Evolutionary conservation across 2,329 filamentous ascomycete genomes (phyloP), one percentile per base, ranked within the genome.

Genomic region (Colletotrichum chrysophilum): DNA sequence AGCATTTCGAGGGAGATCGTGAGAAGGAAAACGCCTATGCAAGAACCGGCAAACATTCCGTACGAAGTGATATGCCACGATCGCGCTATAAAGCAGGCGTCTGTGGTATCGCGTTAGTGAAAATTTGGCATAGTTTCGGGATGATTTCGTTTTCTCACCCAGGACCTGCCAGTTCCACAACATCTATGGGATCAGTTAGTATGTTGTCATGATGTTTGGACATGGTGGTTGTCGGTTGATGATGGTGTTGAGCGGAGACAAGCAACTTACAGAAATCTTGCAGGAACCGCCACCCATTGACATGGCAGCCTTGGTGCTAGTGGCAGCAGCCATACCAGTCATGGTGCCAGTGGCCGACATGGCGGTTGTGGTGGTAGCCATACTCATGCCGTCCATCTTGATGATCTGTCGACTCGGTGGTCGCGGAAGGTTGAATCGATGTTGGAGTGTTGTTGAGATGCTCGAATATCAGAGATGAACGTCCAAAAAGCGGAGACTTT

Each of bases 41-140:
- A 97, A 68, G 93, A 94, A 26, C 93, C 94, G 64, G 93, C 94
- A 81, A 97, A 96, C 89, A 93, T 93, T 82, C 90, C 92, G 4
- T 84, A 85, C 28, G 92, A 93, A 18, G 86, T 92, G 82, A 96
- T 90, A 80, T 92, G 92, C 94, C 95, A 97, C 26, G 89, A 87
- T 9, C 82, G 79, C 4, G 32, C 61, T 4, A 30, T 30, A 4
- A 30, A 30, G 30, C 30, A 30, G 3, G 3, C 3, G 30, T 30
- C 30, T 30, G 3, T 30, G 30, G 30, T 30, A 4, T 30, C 3
- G 30, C 3, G 30, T 30, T 10, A 30, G 3, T 10, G 8, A 3
- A 30, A 30, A 3, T 30, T 30, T 5, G 61, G 43, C 12, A 97
- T 89, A 88, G 97, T 96, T 85, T 92, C 85, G 81, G 24, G 24